Conservation (phyloP, 768 basidiomycete species). For the Leccinum arenicola region DNA sequence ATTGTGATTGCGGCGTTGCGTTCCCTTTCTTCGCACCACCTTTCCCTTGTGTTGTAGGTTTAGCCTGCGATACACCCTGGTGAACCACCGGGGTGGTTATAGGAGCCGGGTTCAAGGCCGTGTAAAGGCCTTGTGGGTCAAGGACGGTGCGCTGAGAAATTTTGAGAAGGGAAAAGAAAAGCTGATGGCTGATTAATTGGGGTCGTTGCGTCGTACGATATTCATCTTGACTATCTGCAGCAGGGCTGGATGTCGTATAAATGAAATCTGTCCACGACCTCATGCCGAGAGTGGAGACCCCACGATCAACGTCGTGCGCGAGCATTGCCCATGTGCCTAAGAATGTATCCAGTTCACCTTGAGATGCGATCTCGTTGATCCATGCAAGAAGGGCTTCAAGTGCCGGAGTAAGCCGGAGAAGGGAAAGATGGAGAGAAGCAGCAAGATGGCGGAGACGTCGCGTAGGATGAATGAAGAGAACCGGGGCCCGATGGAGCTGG, state of each 20-base stretch:
- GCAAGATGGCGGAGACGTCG: conserved; percentile 67
- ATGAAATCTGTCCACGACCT: conserved; percentile 52
- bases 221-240: conserved; percentile 3
- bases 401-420: conserved; percentile 55
- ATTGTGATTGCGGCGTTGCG: conserved; percentile 23
- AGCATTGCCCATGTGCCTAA: conserved; percentile 74
- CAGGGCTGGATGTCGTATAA: conserved; percentile 5
- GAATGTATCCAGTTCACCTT: conserved; percentile 52
- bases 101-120: conserved; percentile 62
- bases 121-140: conserved; percentile 59
- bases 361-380: conserved; percentile 45
- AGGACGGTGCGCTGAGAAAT: conserved; percentile 57
- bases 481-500: conserved; percentile 84
- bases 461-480: conserved; percentile 76
- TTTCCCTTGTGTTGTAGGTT: conserved; percentile 1
- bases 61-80: background rate
- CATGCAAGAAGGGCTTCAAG: conserved; percentile 50
- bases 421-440: conserved; percentile 57
- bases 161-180: conserved; percentile 38
- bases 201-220: background rate
- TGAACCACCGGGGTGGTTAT: conserved; percentile 27
- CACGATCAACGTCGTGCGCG: conserved; percentile 68
- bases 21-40: conserved; percentile 17
- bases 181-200: conserved; percentile 25
- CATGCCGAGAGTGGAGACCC: conserved; percentile 48